phyloP scores from a whole-genome alignment of 257 asterid species.

The Misopates orontium region DNA sequence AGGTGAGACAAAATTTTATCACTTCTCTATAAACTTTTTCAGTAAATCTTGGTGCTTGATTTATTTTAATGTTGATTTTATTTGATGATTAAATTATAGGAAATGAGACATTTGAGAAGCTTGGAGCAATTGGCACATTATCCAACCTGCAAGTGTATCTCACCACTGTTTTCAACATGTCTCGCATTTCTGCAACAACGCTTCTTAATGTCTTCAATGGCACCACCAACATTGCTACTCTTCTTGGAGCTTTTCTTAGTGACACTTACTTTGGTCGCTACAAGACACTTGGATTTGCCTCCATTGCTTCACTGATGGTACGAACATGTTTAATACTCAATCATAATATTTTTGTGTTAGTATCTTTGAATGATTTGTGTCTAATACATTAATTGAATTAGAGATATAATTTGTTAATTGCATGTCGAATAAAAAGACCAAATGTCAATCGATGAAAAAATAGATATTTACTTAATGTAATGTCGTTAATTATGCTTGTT shows the following conservation, averaged over 20 bases:
- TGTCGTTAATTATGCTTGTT: too few relatives aligned
- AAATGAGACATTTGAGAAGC: slow-evolving; percentile 83
- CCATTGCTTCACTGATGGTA: slow-evolving; percentile 58
- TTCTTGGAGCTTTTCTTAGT: slow-evolving; percentile 61
- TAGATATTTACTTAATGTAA: too few relatives aligned
- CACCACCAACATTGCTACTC: slow-evolving; percentile 68
- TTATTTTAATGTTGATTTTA: background rate
- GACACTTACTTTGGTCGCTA: slow-evolving; percentile 78
- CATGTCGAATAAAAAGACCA: too few relatives aligned
- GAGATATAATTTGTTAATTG: too few relatives aligned
- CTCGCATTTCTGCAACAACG: slow-evolving; percentile 53
- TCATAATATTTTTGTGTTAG: too few relatives aligned
- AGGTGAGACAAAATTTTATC: background rate
- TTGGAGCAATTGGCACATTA: slow-evolving; percentile 70
- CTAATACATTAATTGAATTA: too few relatives aligned
- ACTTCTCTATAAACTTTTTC: too few relatives aligned
- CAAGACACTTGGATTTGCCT: slow-evolving; percentile 60
- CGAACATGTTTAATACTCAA: background rate
- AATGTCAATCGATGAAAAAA: too few relatives aligned
- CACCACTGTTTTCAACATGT: slow-evolving; percentile 67
- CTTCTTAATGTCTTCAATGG: slow-evolving; percentile 63
- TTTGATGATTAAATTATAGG: slow-evolving; percentile 32
- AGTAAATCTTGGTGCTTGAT: background rate
- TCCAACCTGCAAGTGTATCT: slow-evolving; percentile 65
- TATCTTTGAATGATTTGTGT: too few relatives aligned